Base-by-base conservation (phyloP, 192 early-diverging fungal species). In the Coemansia umbellata region DNA sequence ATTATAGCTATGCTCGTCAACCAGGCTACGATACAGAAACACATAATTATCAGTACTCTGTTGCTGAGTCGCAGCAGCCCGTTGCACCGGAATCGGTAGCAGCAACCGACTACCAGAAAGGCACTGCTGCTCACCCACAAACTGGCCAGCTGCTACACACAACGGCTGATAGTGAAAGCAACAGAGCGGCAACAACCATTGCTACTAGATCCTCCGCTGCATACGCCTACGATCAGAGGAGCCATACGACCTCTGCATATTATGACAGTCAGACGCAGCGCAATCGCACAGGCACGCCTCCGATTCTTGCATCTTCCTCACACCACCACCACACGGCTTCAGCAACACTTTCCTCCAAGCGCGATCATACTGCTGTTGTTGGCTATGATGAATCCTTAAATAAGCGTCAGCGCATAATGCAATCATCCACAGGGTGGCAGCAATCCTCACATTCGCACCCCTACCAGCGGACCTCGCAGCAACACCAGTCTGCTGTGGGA, bases 381-480 rank as follows among this genome's bases (percentile, higher is more conserved):
- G 62, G 52, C n/a, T 64, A 57, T 49, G 48, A 61, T 9, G 53
- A 64, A 7, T 31, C 53, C 28, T 42, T 40, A 15, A 55, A 35
- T 23, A 75, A 75, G 56, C 56, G 72, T 10, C 72, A 75, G 50
- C 56, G 72, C 30, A 30, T 65, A 48, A 47, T 55, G 31, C 65
- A 55, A 37, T 47, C 53, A n/a, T 52, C 66, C 4, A 42, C 48
- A n/a, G 48, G 50, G 24, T 64, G 60, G 72, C 28, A 60, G 17
- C 27, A 35, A n/a, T 17, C 53, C 1, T 22, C 51, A 5, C 48
- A 42, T 23, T 22, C 39, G 23, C 27, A 65, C 43, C 50, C 42
- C 0, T 43, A 53, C 7, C 39, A 53, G 21, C 24, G 36, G 4
- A 7, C 11, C 6, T 43, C 43, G 30, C 45, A 41, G 42, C 60